phyloP scores from a whole-genome alignment of 306 rosid species.

The apple (Malus domestica) region ASM211411v1 NC_041797.1:12665501-12666000 shows the following conservation, averaged over 20 bases:
- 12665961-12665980: conserved; percentile 37
- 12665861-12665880: conserved; percentile 86
- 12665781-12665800: conserved; percentile 53
- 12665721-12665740: conserved; percentile 99
- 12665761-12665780: conserved; percentile 61
- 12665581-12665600: conserved; percentile 89
- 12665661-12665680: conserved; percentile 92
- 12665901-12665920: conserved; percentile 92
- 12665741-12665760: conserved; percentile 92
- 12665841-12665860: conserved; percentile 79
- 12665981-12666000: conserved; percentile 40
- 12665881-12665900: conserved; percentile 89
- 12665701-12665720: conserved; percentile 89
- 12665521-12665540: conserved; percentile 92
- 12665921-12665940: conserved; percentile 84
- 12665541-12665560: conserved; percentile 96
- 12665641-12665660: conserved; percentile 85
- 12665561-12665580: conserved; percentile 98
- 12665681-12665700: conserved; percentile 87
- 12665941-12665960: conserved; percentile 57
- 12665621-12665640: conserved; percentile 83
- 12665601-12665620: conserved; percentile 87
- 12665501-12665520: conserved; percentile 90
- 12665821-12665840: conserved; percentile 68
- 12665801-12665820: conserved; percentile 52